Conservation (phyloP, 768 basidiomycete genomes). For the Leccinum disarticulatum region DNA sequence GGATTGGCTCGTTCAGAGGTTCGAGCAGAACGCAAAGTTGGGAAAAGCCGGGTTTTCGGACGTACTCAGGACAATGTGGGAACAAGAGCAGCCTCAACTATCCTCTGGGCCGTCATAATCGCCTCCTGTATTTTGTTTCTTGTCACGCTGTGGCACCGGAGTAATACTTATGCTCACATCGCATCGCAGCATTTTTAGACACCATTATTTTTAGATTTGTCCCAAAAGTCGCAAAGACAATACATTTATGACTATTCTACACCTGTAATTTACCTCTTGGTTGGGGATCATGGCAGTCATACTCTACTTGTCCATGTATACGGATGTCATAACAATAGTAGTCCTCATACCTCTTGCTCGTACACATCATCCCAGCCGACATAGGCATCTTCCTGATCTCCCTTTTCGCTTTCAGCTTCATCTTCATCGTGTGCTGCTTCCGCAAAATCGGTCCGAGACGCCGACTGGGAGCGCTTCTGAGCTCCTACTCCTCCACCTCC, state of each 20-base stretch:
- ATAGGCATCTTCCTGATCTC: conserved; percentile 32
- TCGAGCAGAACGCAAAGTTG: conserved; percentile 87
- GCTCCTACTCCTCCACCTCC: conserved; percentile 38
- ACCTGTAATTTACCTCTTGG: conserved; percentile 19
- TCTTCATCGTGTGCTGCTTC: conserved; percentile 12
- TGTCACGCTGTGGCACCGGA: conserved; percentile 9
- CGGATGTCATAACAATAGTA: neutral
- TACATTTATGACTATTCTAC: conserved; percentile 32
- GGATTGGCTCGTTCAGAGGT: conserved; percentile 82
- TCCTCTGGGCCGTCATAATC: conserved; percentile 32
- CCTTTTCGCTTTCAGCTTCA: conserved; percentile 41
- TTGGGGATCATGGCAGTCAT: conserved; percentile 2
- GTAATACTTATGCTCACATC: conserved; percentile 2
- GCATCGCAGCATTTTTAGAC: conserved; percentile 24
- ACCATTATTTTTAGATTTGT: conserved; percentile 22
- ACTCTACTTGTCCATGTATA: conserved; percentile 1
- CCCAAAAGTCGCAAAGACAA: conserved; percentile 24
- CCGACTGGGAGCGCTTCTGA: conserved; percentile 35
- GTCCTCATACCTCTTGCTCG: conserved; percentile 63
- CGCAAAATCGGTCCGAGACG: conserved; percentile 6
- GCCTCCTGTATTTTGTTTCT: conserved; percentile 5
- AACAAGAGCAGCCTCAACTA: conserved; percentile 56
- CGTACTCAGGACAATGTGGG: conserved; percentile 78
- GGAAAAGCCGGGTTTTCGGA: conserved; percentile 91
- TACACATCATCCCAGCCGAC: conserved; percentile 53